Conservation (phyloP, 306 rosid genomes). For the Vachellia collinsii region DNA sequence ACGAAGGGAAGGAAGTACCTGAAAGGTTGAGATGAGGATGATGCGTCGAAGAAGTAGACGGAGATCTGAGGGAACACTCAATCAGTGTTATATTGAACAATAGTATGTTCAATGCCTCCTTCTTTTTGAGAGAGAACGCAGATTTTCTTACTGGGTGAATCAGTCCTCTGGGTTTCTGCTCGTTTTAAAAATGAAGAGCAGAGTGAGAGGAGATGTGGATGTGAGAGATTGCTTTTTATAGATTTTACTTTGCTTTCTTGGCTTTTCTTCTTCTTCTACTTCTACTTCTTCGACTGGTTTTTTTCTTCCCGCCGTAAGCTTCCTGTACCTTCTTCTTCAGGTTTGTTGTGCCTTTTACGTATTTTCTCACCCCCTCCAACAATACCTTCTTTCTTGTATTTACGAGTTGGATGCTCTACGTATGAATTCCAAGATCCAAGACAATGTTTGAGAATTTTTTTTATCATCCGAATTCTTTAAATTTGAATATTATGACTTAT, state of each 20-base stretch:
- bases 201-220: neutral
- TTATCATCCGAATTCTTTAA: neutral
- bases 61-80: constrained; percentile 28
- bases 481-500: neutral
- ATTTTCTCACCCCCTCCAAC: constrained; percentile 22
- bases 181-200: constrained; percentile 19
- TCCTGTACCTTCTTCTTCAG: constrained; percentile 16
- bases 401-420: neutral
- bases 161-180: constrained; percentile 3
- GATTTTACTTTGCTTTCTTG: constrained; percentile 24
- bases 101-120: neutral
- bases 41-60: constrained; percentile 15
- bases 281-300: neutral
- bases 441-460: neutral
- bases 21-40: neutral
- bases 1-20: constrained; percentile 25
- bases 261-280: constrained; percentile 19
- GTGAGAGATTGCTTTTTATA: constrained; percentile 35
- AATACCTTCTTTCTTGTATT: neutral
- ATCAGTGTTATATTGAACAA: constrained; percentile 21
- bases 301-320: constrained; percentile 32
- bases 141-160: neutral
- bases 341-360: constrained; percentile 30
- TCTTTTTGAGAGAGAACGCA: neutral
- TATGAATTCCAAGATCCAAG: neutral